A percentile compares a stretch with the other conserved stretches of the same genome.
These are phyloP conservation scores for Pseudocercospora cruenta DNA, from an alignment of 2,329 filamentous ascomycete genomes.

Conservation along the genomic window DNA sequence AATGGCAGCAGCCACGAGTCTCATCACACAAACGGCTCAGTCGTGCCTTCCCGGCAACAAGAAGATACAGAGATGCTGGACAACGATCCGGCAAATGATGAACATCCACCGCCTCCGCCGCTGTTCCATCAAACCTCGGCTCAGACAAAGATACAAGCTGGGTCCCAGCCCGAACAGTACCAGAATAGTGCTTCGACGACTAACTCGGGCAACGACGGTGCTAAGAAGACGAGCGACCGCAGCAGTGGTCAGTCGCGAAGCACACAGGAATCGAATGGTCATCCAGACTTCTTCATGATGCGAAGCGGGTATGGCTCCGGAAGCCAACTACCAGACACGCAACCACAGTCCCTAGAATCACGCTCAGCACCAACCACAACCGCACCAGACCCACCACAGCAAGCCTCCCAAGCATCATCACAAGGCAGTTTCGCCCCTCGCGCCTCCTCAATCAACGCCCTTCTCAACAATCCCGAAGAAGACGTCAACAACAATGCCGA, in stretches of 20 bases:
- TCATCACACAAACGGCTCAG: slow-evolving; percentile 47
- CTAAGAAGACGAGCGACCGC: slow-evolving; percentile 73
- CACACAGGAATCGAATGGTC: slow-evolving; percentile 74
- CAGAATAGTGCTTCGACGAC: slow-evolving; percentile 91
- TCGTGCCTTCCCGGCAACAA: slow-evolving; percentile 41
- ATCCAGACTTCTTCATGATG: slow-evolving; percentile 59
- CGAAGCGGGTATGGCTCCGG: slow-evolving; percentile 53
- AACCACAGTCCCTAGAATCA: slow-evolving; percentile 48
- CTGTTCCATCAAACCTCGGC: slow-evolving; percentile 68
- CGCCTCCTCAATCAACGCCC: slow-evolving; percentile 42
- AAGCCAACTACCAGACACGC: slow-evolving; percentile 66
- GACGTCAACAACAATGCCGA: neutral
- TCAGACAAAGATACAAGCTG: slow-evolving; percentile 62
- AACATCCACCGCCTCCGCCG: slow-evolving; percentile 49
- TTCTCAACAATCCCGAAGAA: slow-evolving; percentile 45
- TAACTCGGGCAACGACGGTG: slow-evolving; percentile 78
- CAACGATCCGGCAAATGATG: slow-evolving; percentile 21
- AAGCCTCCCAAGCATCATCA: slow-evolving; percentile 41
- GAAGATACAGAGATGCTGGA: slow-evolving; percentile 52
- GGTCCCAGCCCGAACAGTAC: slow-evolving; percentile 64
- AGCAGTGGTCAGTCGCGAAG: slow-evolving; percentile 62
- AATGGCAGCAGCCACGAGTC: slow-evolving; percentile 38
- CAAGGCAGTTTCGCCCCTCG: slow-evolving; percentile 38
- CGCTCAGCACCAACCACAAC: slow-evolving; percentile 34
- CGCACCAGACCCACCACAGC: slow-evolving; percentile 28